Base-by-base conservation (phyloP, 78 protist species). In the Dictyostelium firmibasis region DNA sequence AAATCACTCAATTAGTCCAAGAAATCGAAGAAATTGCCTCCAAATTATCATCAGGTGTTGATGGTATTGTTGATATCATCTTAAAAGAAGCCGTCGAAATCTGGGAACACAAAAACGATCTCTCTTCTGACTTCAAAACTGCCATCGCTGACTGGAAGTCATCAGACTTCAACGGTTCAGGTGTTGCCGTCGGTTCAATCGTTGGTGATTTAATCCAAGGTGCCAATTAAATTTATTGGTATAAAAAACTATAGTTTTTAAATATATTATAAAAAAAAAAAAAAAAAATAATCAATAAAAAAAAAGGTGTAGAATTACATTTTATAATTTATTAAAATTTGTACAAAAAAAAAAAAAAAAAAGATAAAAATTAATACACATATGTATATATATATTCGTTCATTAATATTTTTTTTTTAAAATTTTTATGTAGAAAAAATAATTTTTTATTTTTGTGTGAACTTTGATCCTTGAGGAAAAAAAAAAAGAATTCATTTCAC, bases 61-160 rank as follows among this genome's bases (percentile, higher is more conserved):
- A 44, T 27, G 94, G 94, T 69, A 50, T 89, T 25, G 74, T 89
- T 31, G 94, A 89, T 44, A 50, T 89, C 31, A 81, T 89, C 87
- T 23, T 81, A 27, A 89, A 89, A 41, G 94, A 89, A 70, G 82
- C 87, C 41, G n/a, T 89, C 27, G 83, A 89, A 85, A 89, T 89
- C 47, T 70, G 83, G 78, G 64, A 78, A 38, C 16, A 89, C 74
- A 38, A 57, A 27, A 57, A 29, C 53, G 83, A 89, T 20, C 13
- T 89, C 10, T 67, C 88, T 33, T 23, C n/a, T 18, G 94, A 89
- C 36, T 89, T 81, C 77, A 81, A 64, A 27, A 14, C 38, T 29
- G 27, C 60, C 57, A 75, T 89, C 31, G 60, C 47, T 33, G 86
- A 60, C 57, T 89, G 81, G 78, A 78, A 89, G 10, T 64, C 83